Conservation (phyloP, 768 basidiomycete genomes). For the Naematelia encephala region DNA sequence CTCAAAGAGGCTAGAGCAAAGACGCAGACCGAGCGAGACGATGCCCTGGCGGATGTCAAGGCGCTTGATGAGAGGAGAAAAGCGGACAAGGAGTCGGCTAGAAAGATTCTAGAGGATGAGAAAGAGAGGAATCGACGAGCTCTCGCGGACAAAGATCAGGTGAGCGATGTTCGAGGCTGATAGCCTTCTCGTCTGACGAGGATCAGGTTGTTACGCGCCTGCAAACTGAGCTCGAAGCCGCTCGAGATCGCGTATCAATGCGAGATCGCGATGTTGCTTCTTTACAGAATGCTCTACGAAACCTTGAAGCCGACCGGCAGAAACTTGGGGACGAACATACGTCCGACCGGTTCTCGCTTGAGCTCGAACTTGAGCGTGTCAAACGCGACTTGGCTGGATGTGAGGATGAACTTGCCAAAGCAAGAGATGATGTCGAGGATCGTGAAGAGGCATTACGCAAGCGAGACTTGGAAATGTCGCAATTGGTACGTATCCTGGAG, state of each 20-base stretch:
- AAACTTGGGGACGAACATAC: slow-evolving; percentile 78
- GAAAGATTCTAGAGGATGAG: slow-evolving; percentile 21
- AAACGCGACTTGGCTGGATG: slow-evolving; percentile 76
- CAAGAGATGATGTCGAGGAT: slow-evolving; percentile 66
- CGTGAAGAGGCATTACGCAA: slow-evolving; percentile 65
- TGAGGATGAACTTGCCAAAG: slow-evolving; percentile 72
- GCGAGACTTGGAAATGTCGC: slow-evolving; percentile 69
- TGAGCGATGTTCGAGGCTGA: slow-evolving; percentile 13
- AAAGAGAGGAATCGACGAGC: slow-evolving; percentile 21
- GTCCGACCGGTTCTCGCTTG: slow-evolving; percentile 76
- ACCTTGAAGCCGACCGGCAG: slow-evolving; percentile 71
- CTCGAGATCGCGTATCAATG: slow-evolving; percentile 59
- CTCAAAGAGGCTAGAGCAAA: slow-evolving; percentile 68
- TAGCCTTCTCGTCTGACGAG: neutral
- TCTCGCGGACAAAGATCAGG: slow-evolving; percentile 35
- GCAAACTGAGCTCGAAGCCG: slow-evolving; percentile 40
- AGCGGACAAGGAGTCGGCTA: slow-evolving; percentile 14
- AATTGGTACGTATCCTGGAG: slow-evolving; percentile 56
- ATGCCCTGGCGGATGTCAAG: slow-evolving; percentile 7
- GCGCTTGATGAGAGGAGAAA: slow-evolving; percentile 17
- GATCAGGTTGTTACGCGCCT: slow-evolving; percentile 19
- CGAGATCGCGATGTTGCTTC: slow-evolving; percentile 72
- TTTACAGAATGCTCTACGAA: slow-evolving; percentile 68
- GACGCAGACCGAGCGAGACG: slow-evolving; percentile 29
- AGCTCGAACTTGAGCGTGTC: slow-evolving; percentile 82